phyloP scores from a whole-genome alignment of 306 rosid genomes.

The Fragaria nilgerrensis region DNA sequence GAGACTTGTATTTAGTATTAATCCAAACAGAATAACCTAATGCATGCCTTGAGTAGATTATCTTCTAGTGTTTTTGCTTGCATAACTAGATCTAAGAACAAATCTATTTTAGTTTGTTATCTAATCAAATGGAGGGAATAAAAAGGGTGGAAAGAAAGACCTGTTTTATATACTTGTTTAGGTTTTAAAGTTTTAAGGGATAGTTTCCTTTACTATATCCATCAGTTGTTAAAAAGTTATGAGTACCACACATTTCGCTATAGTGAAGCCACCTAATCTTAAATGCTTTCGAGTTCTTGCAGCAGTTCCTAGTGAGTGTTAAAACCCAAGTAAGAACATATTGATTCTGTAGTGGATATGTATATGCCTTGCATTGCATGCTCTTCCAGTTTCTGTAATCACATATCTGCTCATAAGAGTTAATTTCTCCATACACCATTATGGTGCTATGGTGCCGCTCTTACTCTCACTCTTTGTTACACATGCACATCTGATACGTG shows the following conservation, averaged over 20 bases:
- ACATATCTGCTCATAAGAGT: background rate
- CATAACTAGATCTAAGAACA: background rate
- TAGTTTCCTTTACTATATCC: background rate
- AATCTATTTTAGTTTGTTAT: background rate
- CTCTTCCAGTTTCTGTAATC: background rate
- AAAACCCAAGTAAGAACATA: background rate
- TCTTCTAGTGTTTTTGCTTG: background rate
- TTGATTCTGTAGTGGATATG: background rate
- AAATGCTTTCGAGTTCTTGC: background rate
- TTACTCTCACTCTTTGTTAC: background rate
- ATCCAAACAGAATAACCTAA: background rate
- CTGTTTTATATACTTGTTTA: background rate
- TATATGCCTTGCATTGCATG: background rate
- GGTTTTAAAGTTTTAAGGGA: background rate
- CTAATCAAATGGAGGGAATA: background rate
- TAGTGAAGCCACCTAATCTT: background rate
- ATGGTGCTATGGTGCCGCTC: background rate
- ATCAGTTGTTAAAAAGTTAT: background rate
- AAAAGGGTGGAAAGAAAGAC: background rate
- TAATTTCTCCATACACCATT: background rate
- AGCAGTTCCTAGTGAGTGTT: background rate
- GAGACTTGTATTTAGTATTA: background rate
- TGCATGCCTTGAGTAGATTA: background rate
- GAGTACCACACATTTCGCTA: background rate
- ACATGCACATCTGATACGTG: slow-evolving; percentile 2